Evolutionary conservation across 2,329 filamentous ascomycete species (phyloP), one percentile per base, ranked within the genome.

Genomic region (Lasiodiplodia sp.): DNA sequence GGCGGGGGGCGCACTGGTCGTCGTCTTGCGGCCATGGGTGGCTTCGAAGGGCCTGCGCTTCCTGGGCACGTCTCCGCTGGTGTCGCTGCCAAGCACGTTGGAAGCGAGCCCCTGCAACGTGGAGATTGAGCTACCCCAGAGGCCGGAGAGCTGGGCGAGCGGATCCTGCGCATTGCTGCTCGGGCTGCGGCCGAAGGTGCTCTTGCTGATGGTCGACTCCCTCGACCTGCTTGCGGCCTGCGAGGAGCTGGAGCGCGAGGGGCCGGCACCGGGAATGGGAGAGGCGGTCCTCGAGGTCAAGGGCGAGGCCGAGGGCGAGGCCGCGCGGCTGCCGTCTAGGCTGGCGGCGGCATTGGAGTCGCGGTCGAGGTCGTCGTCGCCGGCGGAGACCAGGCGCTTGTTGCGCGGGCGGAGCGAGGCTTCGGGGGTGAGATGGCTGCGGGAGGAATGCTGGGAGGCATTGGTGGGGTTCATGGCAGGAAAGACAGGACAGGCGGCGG

Each of bases 71-170:
- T 74, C 68, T 62, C 66, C 73, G 28, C 71, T 63, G 23, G 70
- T 60, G 38, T 71, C 68, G 21, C 65, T 68, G 47, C 82, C 82
- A 28, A 85, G 76, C 51, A 86, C 77, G 67, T 82, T 84, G 31
- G 82, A 82, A 10, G 84, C 83, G 58, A 86, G 80, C 66, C 80
- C 82, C 70, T 85, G 83, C 52, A 86, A 74, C 47, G 83, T 78
- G 37, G 78, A 81, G 83, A 83, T 85, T 18, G 83, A 83, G 69
- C 77, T 84, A 14, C 82, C 82, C 79, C 81, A 85, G 52, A 85
- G 71, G 14, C 79, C 80, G 14, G 82, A 81, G 28, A 84, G 71
- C n/a, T 77, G 73, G n/a, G 77, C 71, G 31, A 73, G 74, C 1
- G 74, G 72, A 52, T 72, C 68, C 63, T 75, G 75, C 47, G 72